Evolutionary conservation across 140 eudicot genomes (phyloP), one percentile per base, ranked within the genome.

Genomic region (Cichorium intybus): DNA sequence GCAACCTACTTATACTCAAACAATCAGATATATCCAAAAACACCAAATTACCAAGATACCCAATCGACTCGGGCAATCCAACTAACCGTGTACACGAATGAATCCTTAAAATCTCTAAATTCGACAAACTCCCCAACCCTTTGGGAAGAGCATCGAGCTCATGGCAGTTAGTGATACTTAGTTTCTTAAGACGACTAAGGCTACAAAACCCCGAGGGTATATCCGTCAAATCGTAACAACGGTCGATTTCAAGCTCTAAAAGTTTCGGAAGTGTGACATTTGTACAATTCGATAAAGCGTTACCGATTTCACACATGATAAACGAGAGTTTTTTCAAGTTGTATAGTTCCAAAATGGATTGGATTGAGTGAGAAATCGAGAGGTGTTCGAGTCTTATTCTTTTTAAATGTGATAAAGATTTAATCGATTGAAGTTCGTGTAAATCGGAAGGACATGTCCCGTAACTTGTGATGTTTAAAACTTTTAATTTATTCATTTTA

Each of bases 11-110:
- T 48, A 80, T 70, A 47, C 68, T 66, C 49, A 75, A 60, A 80
- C 85, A 80, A 71, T 75, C 79, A n/a, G 85, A 80, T 26, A 80
- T 60, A 60, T 80, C 85, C 26, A 80, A 79, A 51, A 75, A 80
- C 0, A 14, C 26, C 16, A 80, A 29, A 46, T 41, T 56, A 52
- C 4, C 9, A 28, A 80, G 81, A 16, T 62, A 59, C 54, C 73
- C 76, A 17, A 75, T 70, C 0, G 78, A 64, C 5, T 75, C 66
- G 0, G 85, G 85, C 47, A 80, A 60, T 53, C 17, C 43, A 10
- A 28, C 68, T 54, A 80, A 69, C 21, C 34, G 57, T 6, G 81
- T 75, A 66, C 85, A 80, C 5, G 81, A 70, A 66, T 70, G 68
- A 55, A 80, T 75, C 34, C 81, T 70, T 17, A 80, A 20, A 22